These are phyloP conservation scores for Pythium rishiriense DNA, from an alignment of 352 stramenopile species.

Conservation along the genomic window DNA sequence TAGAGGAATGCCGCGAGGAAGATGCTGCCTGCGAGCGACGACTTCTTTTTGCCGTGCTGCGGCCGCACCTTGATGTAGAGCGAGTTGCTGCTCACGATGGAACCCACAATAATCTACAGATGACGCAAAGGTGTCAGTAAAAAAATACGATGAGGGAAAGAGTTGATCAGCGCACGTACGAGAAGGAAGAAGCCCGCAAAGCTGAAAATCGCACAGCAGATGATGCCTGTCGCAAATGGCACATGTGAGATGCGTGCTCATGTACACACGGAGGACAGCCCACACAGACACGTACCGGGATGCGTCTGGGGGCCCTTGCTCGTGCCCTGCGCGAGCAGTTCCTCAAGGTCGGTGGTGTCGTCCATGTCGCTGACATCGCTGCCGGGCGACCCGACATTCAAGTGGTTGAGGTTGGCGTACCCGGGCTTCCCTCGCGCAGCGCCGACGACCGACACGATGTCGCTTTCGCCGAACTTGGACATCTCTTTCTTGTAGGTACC, in stretches of 20 bases:
- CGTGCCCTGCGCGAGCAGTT: conserved; percentile 71
- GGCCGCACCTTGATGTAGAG: conserved; percentile 85
- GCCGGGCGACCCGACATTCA: conserved; percentile 74
- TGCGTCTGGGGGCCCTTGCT: conserved; percentile 74
- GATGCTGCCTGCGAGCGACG: conserved; percentile 81
- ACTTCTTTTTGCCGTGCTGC: conserved; percentile 80
- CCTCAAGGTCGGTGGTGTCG: conserved; percentile 77
- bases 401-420: conserved; percentile 83
- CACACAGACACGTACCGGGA: conserved; percentile 40
- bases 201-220: conserved; percentile 79
- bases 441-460: conserved; percentile 62
- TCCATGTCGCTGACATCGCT: conserved; percentile 80
- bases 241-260: background rate
- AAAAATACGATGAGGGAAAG: background rate
- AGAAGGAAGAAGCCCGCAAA: conserved; percentile 73
- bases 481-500: conserved; percentile 80
- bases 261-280: background rate
- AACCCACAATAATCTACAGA: conserved; percentile 65
- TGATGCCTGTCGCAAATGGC: conserved; percentile 42
- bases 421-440: conserved; percentile 64
- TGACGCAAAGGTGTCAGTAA: background rate
- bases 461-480: conserved; percentile 67
- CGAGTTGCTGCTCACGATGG: conserved; percentile 84
- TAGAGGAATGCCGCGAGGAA: conserved; percentile 87
- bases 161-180: conserved; percentile 29